These are phyloP conservation scores for Dactylellina haptotyla DNA, from an alignment of 2,329 filamentous ascomycete genomes.

Conservation along the genomic window DNA sequence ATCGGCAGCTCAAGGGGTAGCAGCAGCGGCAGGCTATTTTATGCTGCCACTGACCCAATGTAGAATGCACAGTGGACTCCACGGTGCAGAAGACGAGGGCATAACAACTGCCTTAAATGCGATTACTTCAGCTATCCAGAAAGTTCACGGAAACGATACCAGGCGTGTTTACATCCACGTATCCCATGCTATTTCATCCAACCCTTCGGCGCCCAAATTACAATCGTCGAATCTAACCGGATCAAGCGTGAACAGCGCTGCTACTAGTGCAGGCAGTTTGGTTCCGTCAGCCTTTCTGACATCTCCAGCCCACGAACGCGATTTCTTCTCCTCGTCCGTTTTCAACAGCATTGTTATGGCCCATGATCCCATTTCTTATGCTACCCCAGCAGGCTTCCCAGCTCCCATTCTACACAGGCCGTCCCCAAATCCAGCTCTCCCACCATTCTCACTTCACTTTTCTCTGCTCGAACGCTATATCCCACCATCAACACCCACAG, in stretches of 20 bases:
- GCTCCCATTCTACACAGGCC: slow-evolving; percentile 53
- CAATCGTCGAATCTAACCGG: slow-evolving; percentile 56
- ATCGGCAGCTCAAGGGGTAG: slow-evolving; percentile 56
- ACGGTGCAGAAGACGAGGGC: slow-evolving; percentile 56
- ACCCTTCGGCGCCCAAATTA: slow-evolving; percentile 56
- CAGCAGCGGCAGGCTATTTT: slow-evolving; percentile 57
- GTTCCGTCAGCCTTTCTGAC: slow-evolving; percentile 52
- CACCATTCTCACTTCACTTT: slow-evolving; percentile 57
- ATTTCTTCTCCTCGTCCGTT: slow-evolving; percentile 58
- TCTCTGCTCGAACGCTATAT: slow-evolving; percentile 58
- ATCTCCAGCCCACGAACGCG: slow-evolving; percentile 46
- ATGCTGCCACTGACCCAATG: slow-evolving; percentile 56
- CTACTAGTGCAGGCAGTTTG: slow-evolving; percentile 54
- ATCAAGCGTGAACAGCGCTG: slow-evolving; percentile 51
- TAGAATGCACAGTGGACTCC: slow-evolving; percentile 50
- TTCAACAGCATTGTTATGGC: slow-evolving; percentile 59
- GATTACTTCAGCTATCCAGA: slow-evolving; percentile 57
- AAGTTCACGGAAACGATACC: slow-evolving; percentile 55
- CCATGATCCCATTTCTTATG: slow-evolving; percentile 55
- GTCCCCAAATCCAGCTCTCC: slow-evolving; percentile 57
- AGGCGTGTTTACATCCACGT: slow-evolving; percentile 58
- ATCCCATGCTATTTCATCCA: slow-evolving; percentile 58
- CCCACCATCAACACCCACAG: slow-evolving; percentile 56
- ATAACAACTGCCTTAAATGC: slow-evolving; percentile 57
- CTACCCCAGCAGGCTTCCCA: slow-evolving; percentile 46